Evolutionary conservation across 192 early-diverging fungal genomes (phyloP).

Genomic region (Coemansia sp.): DNA sequence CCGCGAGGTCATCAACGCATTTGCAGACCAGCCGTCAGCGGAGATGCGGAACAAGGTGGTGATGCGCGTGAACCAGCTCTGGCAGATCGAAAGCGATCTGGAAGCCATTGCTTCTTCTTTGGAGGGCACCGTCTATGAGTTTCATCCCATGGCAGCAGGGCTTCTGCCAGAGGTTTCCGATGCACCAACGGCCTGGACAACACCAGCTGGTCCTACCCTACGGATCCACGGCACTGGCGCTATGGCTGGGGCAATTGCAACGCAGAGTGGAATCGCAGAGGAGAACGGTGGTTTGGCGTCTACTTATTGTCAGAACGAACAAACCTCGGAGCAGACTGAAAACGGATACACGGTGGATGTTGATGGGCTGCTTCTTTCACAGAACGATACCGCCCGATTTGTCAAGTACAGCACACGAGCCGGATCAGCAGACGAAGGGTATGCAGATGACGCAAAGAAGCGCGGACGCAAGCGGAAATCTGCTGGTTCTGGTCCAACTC

Average conservation of each 20-base stretch:
- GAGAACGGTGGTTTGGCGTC: neutral
- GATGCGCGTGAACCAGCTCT: conserved; percentile 38
- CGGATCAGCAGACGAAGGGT: neutral
- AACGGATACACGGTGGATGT: conserved; percentile 23
- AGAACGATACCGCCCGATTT: conserved; percentile 42
- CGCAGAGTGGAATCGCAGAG: neutral
- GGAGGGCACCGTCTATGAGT: conserved; percentile 20
- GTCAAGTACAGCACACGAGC: conserved; percentile 8
- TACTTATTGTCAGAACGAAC: neutral
- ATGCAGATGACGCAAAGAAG: conserved; percentile 5
- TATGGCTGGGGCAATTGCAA: neutral
- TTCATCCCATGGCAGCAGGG: conserved; percentile 30
- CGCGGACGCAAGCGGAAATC: conserved; percentile 37
- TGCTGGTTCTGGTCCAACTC: neutral
- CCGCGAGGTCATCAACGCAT: conserved; percentile 71
- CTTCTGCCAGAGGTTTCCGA: conserved; percentile 38
- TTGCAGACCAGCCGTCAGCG: conserved; percentile 43
- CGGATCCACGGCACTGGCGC: conserved; percentile 5
- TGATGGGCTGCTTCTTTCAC: conserved; percentile 38
- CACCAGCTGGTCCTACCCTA: conserved; percentile 6
- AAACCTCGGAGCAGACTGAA: neutral
- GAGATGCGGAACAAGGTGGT: conserved; percentile 39
- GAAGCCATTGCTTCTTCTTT: conserved; percentile 29
- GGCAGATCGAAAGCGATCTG: conserved; percentile 30
- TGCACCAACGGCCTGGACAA: neutral